phyloP scores from a whole-genome alignment of 805 yeast genomes.

The Lipomyces kockii region DNA sequence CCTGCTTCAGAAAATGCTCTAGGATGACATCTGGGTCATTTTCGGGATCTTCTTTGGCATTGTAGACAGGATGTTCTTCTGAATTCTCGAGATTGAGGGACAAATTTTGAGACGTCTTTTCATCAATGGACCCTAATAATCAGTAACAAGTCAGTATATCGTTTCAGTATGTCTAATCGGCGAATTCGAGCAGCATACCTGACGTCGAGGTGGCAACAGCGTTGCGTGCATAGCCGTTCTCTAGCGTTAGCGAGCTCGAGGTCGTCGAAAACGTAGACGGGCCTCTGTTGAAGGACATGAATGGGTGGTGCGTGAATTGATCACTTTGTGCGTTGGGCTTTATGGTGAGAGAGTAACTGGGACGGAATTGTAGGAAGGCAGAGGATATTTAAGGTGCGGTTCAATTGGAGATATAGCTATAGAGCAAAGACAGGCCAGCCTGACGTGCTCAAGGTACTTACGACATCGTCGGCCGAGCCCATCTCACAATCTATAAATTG shows the following conservation, averaged over 20 bases:
- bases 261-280: neutral
- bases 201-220: neutral
- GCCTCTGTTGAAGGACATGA: neutral
- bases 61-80: slow-evolving; percentile 3
- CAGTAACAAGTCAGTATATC: neutral
- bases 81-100: neutral
- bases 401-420: no score
- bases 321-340: neutral
- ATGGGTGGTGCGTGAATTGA: neutral
- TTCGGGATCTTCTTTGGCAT: slow-evolving; percentile 19
- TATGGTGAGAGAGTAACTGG: neutral
- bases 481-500: no score
- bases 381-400: no score
- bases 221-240: neutral
- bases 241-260: neutral
- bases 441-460: no score
- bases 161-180: neutral
- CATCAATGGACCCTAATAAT: neutral
- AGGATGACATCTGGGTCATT: slow-evolving; percentile 31
- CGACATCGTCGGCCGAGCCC: no score
- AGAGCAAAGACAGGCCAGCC: no score
- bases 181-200: neutral
- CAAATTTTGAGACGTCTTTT: neutral
- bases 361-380: neutral
- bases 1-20: slow-evolving; percentile 21